Evolutionary conservation across 352 stramenopile genomes (phyloP).

Genomic region (Phytopythium chamaehyphon): DNA sequence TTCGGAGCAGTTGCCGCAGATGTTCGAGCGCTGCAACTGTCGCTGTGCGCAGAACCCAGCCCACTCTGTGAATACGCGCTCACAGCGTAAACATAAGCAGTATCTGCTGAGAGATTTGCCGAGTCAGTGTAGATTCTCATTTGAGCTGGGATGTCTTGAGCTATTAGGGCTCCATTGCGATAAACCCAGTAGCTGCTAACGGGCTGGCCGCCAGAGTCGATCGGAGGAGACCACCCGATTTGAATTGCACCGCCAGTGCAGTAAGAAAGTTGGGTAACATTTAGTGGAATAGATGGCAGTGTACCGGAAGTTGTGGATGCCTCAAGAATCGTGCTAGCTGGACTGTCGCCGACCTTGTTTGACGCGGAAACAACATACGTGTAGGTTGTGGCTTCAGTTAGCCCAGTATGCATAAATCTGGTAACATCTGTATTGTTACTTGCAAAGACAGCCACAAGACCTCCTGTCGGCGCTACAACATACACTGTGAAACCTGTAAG

Average conservation of each 20-base stretch:
- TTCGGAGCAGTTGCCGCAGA: slow-evolving; percentile 30
- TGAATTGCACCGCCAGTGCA: slow-evolving; percentile 50
- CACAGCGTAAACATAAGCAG: slow-evolving; percentile 46
- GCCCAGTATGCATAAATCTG: slow-evolving; percentile 37
- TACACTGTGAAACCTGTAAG: slow-evolving; percentile 31
- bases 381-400: slow-evolving; percentile 47
- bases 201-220: slow-evolving; percentile 50
- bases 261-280: slow-evolving; percentile 33
- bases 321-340: slow-evolving; percentile 18
- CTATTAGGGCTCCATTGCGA: slow-evolving; percentile 31
- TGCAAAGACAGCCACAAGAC: slow-evolving; percentile 17
- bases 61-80: slow-evolving; percentile 32
- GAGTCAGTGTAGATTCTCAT: slow-evolving; percentile 33
- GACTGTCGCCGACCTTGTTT: slow-evolving; percentile 38
- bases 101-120: slow-evolving; percentile 19
- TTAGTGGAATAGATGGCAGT: slow-evolving; percentile 37
- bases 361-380: slow-evolving; percentile 35
- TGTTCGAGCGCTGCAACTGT: slow-evolving; percentile 25
- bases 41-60: slow-evolving; percentile 38
- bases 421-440: slow-evolving; percentile 12
- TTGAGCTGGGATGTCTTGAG: slow-evolving; percentile 13
- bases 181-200: slow-evolving; percentile 50
- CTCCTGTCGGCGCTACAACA: slow-evolving; percentile 8
- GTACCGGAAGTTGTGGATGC: slow-evolving; percentile 36
- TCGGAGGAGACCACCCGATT: slow-evolving; percentile 46